phyloP scores from a whole-genome alignment of 495 filamentous ascomycete species.

The Aspergillus incahuasiensis region DNA sequence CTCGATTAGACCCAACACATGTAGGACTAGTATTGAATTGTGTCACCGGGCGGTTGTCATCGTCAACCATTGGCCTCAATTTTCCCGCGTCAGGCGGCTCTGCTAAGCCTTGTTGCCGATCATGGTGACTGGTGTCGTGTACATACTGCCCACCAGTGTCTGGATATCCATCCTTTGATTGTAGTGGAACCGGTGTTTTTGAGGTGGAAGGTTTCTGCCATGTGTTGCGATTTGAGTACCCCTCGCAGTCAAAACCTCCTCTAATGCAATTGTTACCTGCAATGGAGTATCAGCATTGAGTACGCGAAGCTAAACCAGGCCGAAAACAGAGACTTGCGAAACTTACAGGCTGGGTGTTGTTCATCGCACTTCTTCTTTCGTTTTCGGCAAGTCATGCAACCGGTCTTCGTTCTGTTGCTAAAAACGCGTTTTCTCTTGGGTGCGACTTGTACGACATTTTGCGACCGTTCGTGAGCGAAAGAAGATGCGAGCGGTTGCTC shows the following conservation, averaged over 20 bases:
- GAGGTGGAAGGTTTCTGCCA: constrained; percentile 63
- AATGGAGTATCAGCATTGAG: constrained; percentile 1
- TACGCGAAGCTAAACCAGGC: constrained; percentile 16
- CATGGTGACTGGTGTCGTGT: constrained; percentile 50
- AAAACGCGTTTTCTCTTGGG: constrained; percentile 84
- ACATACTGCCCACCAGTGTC: constrained; percentile 41
- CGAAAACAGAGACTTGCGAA: not conserved
- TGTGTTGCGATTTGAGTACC: constrained; percentile 75
- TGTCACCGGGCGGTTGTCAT: constrained; percentile 33
- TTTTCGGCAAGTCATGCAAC: constrained; percentile 89
- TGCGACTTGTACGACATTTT: constrained; percentile 55
- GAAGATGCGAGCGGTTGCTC: constrained; percentile 35
- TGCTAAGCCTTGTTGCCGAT: constrained; percentile 31
- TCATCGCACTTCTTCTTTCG: constrained; percentile 99
- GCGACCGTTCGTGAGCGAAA: constrained; percentile 37
- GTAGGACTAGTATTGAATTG: constrained; percentile 41
- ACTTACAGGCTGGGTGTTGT: constrained; percentile 83
- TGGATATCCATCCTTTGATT: constrained; percentile 75
- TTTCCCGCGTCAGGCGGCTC: constrained; percentile 38
- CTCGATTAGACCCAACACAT: constrained; percentile 26
- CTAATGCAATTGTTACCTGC: constrained; percentile 88
- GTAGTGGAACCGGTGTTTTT: constrained; percentile 68
- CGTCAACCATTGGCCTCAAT: constrained; percentile 43
- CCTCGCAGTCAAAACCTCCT: constrained; percentile 88
- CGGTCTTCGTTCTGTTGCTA: constrained; percentile 95